Conservation (phyloP, 306 rosid genomes). For the Inga leiocalycina region DNA sequence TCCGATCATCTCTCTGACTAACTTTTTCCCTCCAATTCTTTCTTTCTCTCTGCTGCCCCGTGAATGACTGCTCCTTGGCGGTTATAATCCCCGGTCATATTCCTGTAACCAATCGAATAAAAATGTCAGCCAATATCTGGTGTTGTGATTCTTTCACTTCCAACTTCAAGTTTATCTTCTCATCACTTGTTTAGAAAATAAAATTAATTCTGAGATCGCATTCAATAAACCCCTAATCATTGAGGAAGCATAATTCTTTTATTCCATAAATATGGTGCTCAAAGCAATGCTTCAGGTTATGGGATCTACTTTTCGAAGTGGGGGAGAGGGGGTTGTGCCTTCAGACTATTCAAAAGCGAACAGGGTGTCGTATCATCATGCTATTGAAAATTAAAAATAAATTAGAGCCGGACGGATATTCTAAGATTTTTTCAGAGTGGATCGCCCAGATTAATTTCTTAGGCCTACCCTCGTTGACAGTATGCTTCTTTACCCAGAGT, state of each 20-base stretch:
- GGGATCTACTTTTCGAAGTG: no score
- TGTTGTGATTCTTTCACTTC: background rate
- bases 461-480: no score
- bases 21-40: slow-evolving; percentile 36
- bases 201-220: background rate
- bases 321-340: no score
- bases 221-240: background rate
- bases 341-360: no score
- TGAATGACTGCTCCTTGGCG: slow-evolving; percentile 27
- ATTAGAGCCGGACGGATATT: no score
- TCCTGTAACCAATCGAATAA: slow-evolving; percentile 55
- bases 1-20: slow-evolving; percentile 69
- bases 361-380: no score
- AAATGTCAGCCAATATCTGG: slow-evolving; percentile 48
- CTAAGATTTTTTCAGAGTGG: no score
- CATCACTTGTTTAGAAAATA: background rate
- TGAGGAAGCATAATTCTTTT: background rate
- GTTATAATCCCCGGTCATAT: slow-evolving; percentile 42
- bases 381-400: no score
- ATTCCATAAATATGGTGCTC: background rate
- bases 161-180: background rate
- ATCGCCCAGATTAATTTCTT: no score
- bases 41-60: background rate
- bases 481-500: no score
- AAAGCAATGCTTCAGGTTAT: background rate